Evolutionary conservation across 371 early-diverging fungal species (phyloP).

Genomic region (Capillidium heterosporum): DNA sequence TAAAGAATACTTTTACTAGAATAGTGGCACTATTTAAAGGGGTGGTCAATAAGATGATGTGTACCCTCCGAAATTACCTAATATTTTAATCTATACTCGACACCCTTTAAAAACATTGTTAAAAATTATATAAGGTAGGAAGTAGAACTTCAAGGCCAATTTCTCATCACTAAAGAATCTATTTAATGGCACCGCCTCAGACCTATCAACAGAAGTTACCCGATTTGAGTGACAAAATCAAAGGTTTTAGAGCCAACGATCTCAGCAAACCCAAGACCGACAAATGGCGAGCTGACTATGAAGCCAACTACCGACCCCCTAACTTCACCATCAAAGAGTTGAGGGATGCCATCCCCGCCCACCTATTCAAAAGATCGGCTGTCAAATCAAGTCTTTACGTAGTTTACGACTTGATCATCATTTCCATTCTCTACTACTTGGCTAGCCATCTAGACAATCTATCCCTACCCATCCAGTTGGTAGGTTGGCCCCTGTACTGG

Average conservation of each 20-base stretch:
- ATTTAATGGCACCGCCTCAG: background rate
- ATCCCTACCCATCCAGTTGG: slow-evolving; percentile 19
- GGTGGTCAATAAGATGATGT: no score
- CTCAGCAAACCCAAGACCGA: background rate
- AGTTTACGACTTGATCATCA: slow-evolving; percentile 37
- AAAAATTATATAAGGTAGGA: no score
- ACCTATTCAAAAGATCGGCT: slow-evolving; percentile 65
- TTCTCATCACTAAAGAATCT: no score
- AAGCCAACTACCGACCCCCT: slow-evolving; percentile 14
- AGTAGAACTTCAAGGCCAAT: no score
- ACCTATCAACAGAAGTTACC: background rate
- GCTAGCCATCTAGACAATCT: slow-evolving; percentile 49
- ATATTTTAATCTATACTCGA: no score
- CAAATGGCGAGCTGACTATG: background rate
- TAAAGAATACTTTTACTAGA: no score
- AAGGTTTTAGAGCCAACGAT: slow-evolving; percentile 1
- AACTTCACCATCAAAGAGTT: slow-evolving; percentile 70
- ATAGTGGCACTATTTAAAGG: no score
- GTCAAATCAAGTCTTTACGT: slow-evolving; percentile 49
- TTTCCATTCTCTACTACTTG: slow-evolving; percentile 31
- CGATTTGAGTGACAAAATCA: background rate
- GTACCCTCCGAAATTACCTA: no score
- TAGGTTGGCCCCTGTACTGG: slow-evolving; percentile 65
- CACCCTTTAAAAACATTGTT: no score
- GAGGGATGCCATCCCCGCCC: slow-evolving; percentile 65